A percentile compares a stretch with the other conserved stretches of the same genome.
Evolutionary conservation across 2,329 filamentous ascomycete genomes (phyloP).

Genomic region (Microsporum ferrugineum): DNA sequence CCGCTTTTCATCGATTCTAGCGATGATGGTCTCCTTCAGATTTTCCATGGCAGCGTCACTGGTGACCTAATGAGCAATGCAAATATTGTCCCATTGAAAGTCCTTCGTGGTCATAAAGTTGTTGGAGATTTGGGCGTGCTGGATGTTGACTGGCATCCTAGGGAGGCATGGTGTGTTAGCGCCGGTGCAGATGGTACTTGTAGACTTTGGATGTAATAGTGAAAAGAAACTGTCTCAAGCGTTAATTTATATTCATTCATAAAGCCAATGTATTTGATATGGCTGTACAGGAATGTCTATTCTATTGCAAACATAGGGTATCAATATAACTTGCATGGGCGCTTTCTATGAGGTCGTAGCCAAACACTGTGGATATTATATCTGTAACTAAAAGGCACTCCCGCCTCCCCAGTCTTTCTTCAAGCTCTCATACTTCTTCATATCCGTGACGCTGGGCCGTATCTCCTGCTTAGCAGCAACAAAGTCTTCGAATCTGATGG

Average conservation of each 20-base stretch:
- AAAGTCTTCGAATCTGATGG: conserved; percentile 38
- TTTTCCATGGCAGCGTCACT: conserved; percentile 94
- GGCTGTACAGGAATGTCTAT: not conserved
- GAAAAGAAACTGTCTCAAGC: not conserved
- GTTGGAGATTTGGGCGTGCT: conserved; percentile 78
- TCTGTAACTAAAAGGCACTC: conserved; percentile 13
- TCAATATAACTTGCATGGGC: not conserved
- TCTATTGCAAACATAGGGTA: not conserved
- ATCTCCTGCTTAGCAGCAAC: conserved; percentile 30
- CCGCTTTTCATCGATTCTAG: conserved; percentile 90
- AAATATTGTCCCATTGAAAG: conserved; percentile 90
- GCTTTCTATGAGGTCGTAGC: not conserved
- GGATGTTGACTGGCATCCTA: conserved; percentile 92
- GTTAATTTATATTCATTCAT: not conserved
- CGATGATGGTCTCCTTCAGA: conserved; percentile 87
- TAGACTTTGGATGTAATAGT: conserved; percentile 63
- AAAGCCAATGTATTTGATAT: not conserved
- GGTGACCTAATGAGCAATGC: conserved; percentile 93
- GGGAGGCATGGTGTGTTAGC: conserved; percentile 86
- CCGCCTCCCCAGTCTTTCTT: conserved; percentile 39
- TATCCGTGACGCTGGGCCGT: conserved; percentile 44
- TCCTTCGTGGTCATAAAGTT: conserved; percentile 79
- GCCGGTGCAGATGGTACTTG: conserved; percentile 89
- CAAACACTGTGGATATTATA: not conserved
- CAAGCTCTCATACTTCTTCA: conserved; percentile 46